Conservation (phyloP, 2,329 filamentous ascomycete genomes). For the Aspergillus nomiae region DNA sequence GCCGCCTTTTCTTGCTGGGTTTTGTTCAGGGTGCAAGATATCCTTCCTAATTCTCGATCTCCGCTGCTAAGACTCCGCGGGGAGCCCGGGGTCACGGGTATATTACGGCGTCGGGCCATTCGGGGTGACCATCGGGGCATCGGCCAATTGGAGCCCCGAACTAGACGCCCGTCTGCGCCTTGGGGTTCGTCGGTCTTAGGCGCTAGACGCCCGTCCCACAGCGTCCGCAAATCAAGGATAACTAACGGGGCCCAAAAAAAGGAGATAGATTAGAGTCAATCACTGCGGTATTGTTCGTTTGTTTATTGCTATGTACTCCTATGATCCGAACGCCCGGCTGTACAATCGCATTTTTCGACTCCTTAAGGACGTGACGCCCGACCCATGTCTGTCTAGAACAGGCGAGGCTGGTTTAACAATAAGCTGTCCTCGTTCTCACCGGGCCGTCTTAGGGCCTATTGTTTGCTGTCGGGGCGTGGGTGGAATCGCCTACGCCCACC, state of each 20-base stretch:
- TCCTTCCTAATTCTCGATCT: neutral
- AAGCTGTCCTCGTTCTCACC: neutral
- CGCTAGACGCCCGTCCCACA: conserved; percentile 3
- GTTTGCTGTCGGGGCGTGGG: conserved; percentile 16
- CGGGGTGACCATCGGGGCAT: neutral
- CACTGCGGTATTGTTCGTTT: neutral
- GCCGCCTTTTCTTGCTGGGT: neutral
- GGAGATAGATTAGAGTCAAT: neutral
- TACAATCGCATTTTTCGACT: conserved; percentile 15
- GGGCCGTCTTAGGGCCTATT: conserved; percentile 5
- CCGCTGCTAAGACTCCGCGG: neutral
- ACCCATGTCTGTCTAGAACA: neutral
- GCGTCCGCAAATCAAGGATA: neutral
- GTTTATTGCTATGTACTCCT: conserved; percentile 15
- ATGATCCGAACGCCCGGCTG: conserved; percentile 12
- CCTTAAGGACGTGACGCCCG: neutral
- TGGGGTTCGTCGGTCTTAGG: conserved; percentile 1
- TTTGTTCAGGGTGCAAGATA: neutral
- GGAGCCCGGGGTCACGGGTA: neutral
- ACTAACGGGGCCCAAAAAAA: neutral
- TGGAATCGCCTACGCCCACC: conserved; percentile 20
- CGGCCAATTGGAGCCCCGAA: neutral
- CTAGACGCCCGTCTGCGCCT: conserved; percentile 8
- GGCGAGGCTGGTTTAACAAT: neutral
- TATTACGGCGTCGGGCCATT: neutral